A percentile compares a stretch with the other conserved stretches of the same genome.
phyloP scores from a whole-genome alignment of 352 stramenopile genomes.

The Plasmopara muralis region DNA sequence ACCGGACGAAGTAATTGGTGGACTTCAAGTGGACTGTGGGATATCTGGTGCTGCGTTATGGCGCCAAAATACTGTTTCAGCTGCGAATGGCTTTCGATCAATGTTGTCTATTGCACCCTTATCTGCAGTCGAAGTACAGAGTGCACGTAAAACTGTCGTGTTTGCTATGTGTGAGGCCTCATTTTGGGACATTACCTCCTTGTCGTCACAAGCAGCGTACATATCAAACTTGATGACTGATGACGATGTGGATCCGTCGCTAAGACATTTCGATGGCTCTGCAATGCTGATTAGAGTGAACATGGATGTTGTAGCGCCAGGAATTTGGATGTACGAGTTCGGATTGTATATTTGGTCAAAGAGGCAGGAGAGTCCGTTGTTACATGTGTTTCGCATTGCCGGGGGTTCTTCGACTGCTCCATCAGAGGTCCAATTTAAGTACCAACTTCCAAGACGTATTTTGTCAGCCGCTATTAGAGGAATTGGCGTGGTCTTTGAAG shows the following conservation, averaged over 20 bases:
- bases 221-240: slow-evolving; percentile 18
- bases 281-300: slow-evolving; percentile 41
- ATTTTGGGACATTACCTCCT: slow-evolving; percentile 58
- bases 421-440: slow-evolving; percentile 32
- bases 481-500: slow-evolving; percentile 39
- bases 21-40: slow-evolving; percentile 23
- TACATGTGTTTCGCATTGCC: slow-evolving; percentile 28
- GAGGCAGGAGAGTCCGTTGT: slow-evolving; percentile 32
- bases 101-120: slow-evolving; percentile 28
- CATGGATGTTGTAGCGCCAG: slow-evolving; percentile 13
- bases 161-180: slow-evolving; percentile 62
- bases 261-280: slow-evolving; percentile 21
- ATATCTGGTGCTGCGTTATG: slow-evolving; percentile 41
- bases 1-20: slow-evolving; percentile 16
- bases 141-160: slow-evolving; percentile 26
- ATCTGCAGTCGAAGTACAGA: slow-evolving; percentile 5
- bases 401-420: slow-evolving; percentile 9
- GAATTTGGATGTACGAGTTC: slow-evolving; percentile 31
- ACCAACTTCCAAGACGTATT: slow-evolving; percentile 34
- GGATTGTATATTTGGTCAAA: slow-evolving; percentile 39
- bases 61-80: slow-evolving; percentile 31
- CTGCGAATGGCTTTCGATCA: slow-evolving; percentile 50
- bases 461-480: slow-evolving; percentile 37
- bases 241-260: slow-evolving; percentile 5
- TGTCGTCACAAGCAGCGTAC: slow-evolving; percentile 44